Base-by-base conservation (phyloP, 208 protist genomes). In the Acanthamoeba royreba region DNA sequence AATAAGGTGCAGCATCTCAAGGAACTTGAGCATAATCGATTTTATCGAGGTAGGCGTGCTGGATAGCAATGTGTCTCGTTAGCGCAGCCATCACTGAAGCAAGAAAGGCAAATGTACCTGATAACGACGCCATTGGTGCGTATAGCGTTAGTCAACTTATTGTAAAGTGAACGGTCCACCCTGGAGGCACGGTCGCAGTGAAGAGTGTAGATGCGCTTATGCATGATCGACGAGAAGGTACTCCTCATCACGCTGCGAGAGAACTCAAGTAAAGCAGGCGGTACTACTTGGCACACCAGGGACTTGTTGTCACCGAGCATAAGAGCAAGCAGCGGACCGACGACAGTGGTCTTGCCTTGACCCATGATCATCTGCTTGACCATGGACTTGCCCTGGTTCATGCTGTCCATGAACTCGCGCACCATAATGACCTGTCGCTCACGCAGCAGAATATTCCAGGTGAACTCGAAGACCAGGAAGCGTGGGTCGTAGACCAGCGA, bases 341-440 rank as follows among this genome's bases (percentile, higher is more conserved):
- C 97, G 4, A 99, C 98, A 0, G 98, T 98, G 8, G 98, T 99
- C 95, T 99, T 99, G 83, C 98, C 98, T 43, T 98, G 96, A 19
- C 98, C 98, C 98, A 99, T 99, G 90, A 99, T 98, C 97, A 99
- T 98, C 95, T 99, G 98, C 95, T 98, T 97, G 69, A 99, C 98
- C 15, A 97, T 97, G 11, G 96, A 97, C 35, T 96, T 85, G 15
- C 96, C 97, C 15, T 90, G 46, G 35, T 87, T 91, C 35, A 97
- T 93, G 92, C 97, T 96, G 25, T 58, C 93, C 47, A 98, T 96
- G 53, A 98, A 98, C 96, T 97, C 98, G 49, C 94, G 86, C 93
- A 98, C 97, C 97, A 98, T 98, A 94, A 98, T 97, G 93, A 99
- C 98, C 95, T 99, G 98, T 31, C 97, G 95, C 45, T 96, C 92